These are phyloP conservation scores for Metroxylon sagu DNA, from an alignment of 176 grass and related monocot species.

Conservation along the genomic window DNA sequence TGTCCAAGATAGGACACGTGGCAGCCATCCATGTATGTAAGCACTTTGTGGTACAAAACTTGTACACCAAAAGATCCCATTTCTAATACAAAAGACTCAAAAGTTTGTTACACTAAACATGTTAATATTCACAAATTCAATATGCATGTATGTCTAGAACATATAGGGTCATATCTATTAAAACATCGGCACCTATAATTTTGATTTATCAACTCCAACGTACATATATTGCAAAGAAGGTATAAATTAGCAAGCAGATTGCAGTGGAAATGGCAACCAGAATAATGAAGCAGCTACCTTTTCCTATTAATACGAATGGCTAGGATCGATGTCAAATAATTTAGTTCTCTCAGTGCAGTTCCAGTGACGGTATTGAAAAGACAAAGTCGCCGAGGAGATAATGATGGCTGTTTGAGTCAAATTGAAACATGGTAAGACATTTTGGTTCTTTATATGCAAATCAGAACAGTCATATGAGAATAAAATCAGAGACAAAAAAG, in stretches of 20 bases:
- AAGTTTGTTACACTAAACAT: too few relatives aligned
- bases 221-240: too few relatives aligned
- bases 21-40: too few relatives aligned
- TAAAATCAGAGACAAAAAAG: slow-evolving; percentile 1
- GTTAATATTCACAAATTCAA: too few relatives aligned
- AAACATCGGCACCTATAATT: too few relatives aligned
- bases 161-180: too few relatives aligned
- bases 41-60: too few relatives aligned
- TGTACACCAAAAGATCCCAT: too few relatives aligned
- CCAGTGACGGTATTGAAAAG: slow-evolving; percentile 58
- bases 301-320: slow-evolving; percentile 74
- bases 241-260: neutral
- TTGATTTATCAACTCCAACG: too few relatives aligned
- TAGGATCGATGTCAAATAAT: slow-evolving; percentile 78
- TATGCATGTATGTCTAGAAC: too few relatives aligned
- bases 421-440: slow-evolving; percentile 6
- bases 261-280: slow-evolving; percentile 3
- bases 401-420: slow-evolving; percentile 35
- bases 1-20: too few relatives aligned
- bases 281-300: slow-evolving; percentile 31
- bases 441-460: slow-evolving; percentile 3
- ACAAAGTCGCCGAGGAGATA: slow-evolving; percentile 77
- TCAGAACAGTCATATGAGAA: neutral
- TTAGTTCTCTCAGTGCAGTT: slow-evolving; percentile 46
- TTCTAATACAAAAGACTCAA: too few relatives aligned